Evolutionary conservation across 2,329 filamentous ascomycete species (phyloP).

Genomic region (Penicillium griseofulvum): DNA sequence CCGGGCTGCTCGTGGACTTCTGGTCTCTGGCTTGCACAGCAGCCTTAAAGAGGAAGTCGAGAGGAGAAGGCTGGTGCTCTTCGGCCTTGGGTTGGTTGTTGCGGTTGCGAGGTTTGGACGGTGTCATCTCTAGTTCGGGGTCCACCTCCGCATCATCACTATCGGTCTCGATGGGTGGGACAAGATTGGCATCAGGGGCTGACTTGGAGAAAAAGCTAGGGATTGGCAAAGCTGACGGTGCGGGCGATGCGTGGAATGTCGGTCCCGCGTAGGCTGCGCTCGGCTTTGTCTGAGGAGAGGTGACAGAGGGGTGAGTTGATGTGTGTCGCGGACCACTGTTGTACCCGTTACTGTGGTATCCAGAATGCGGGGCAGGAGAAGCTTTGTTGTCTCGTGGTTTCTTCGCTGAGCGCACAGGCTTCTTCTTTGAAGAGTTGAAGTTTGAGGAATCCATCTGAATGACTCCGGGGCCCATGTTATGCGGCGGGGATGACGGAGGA

Average conservation of each 20-base stretch:
- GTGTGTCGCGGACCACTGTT: slow-evolving; percentile 20
- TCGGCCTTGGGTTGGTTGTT: slow-evolving; percentile 33
- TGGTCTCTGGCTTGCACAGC: slow-evolving; percentile 65
- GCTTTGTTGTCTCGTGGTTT: slow-evolving; percentile 33
- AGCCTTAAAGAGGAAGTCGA: slow-evolving; percentile 88
- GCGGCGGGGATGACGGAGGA: slow-evolving; percentile 39
- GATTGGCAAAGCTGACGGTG: slow-evolving; percentile 82
- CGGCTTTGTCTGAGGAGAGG: slow-evolving; percentile 44
- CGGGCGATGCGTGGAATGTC: slow-evolving; percentile 92
- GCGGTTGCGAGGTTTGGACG: slow-evolving; percentile 46
- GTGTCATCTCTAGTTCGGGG: slow-evolving; percentile 38
- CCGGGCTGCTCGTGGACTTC: slow-evolving; percentile 50
- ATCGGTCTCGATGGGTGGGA: slow-evolving; percentile 39
- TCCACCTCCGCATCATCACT: slow-evolving; percentile 38
- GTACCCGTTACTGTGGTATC: slow-evolving; percentile 22
- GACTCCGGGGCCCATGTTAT: slow-evolving; percentile 29
- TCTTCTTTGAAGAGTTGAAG: slow-evolving; percentile 35
- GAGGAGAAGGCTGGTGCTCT: slow-evolving; percentile 63
- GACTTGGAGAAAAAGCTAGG: slow-evolving; percentile 84
- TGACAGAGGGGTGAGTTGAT: slow-evolving; percentile 39
- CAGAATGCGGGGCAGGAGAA: slow-evolving; percentile 26
- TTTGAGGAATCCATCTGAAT: slow-evolving; percentile 32
- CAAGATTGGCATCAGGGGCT: slow-evolving; percentile 59
- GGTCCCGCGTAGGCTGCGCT: slow-evolving; percentile 72
- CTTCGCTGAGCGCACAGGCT: slow-evolving; percentile 36